Percentiles rank a stretch among this genome's conserved stretches.
These are phyloP conservation scores for Casuarina cunninghamiana DNA, from an alignment of 306 rosid species.

Conservation along the genomic window DNA sequence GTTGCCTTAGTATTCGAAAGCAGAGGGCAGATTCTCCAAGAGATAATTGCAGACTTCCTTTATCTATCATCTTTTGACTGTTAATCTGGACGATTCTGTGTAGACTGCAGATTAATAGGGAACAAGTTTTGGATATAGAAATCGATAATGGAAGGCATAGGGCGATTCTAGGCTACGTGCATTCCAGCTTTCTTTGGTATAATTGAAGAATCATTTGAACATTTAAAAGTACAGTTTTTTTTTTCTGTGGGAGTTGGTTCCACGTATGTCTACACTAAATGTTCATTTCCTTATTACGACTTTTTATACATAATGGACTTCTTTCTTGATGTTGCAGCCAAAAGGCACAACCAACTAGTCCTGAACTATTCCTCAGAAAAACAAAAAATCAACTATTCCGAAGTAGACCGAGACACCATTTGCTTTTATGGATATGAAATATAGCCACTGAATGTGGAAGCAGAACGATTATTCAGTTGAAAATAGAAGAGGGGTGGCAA, in stretches of 20 bases:
- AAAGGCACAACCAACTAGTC: not conserved
- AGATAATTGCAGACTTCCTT: not conserved
- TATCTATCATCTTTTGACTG: too few species aligned
- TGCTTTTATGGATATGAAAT: not conserved
- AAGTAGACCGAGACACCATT: not conserved
- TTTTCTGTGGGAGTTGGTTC: not conserved
- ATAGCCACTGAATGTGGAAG: not conserved
- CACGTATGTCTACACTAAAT: not conserved
- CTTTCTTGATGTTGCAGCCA: not conserved
- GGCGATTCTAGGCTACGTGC: not conserved
- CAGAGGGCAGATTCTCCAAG: not conserved
- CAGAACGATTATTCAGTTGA: not conserved
- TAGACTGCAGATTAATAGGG: too few species aligned
- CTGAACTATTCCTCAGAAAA: not conserved
- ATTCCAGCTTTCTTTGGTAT: not conserved
- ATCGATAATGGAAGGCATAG: not conserved
- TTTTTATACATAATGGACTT: not conserved
- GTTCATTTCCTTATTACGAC: not conserved
- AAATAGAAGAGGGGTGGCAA: not conserved
- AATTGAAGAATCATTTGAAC: not conserved
- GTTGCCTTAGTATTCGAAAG: not conserved
- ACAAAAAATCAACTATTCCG: not conserved
- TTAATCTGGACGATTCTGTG: too few species aligned
- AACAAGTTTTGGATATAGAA: too few species aligned
- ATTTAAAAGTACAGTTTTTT: not conserved